These are phyloP conservation scores for Bocquillonia castaneifolia DNA, from an alignment of 441 rosid genomes.

Conservation along the genomic window DNA sequence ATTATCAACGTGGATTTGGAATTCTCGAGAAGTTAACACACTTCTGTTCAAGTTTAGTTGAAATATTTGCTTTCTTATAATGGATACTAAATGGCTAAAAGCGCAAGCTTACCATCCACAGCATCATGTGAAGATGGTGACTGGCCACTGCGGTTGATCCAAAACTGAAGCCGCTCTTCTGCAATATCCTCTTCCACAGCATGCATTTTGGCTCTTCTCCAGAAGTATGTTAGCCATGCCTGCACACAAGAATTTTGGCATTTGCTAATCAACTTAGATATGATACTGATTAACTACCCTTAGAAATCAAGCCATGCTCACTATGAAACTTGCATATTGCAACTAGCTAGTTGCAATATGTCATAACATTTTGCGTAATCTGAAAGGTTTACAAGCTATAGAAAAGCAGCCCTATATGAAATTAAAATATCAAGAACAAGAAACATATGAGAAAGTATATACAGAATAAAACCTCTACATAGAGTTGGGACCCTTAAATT, in stretches of 20 bases:
- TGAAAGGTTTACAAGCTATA: not conserved
- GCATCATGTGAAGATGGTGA: conserved; percentile 70
- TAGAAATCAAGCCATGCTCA: not conserved
- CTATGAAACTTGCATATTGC: not conserved
- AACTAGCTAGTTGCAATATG: conserved; percentile 7
- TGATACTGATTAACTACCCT: too few species aligned
- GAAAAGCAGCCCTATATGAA: not conserved
- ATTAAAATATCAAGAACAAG: not conserved
- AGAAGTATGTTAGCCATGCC: conserved; percentile 93
- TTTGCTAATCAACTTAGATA: not conserved
- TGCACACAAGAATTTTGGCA: conserved; percentile 23
- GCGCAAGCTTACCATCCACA: conserved; percentile 58
- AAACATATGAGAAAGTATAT: not conserved
- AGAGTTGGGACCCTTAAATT: too few species aligned
- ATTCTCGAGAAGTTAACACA: not conserved
- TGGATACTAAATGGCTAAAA: not conserved
- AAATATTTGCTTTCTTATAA: not conserved
- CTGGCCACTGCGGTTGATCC: conserved; percentile 67
- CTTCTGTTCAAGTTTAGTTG: not conserved
- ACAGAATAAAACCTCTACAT: too few species aligned
- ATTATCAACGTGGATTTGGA: too few species aligned
- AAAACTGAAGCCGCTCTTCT: conserved; percentile 73
- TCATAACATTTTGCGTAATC: not conserved
- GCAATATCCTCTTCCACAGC: conserved; percentile 89
- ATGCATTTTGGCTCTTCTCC: conserved; percentile 83